These are phyloP conservation scores for Geotrichum restrictum DNA, from an alignment of 1,139 yeast species.

Conservation along the genomic window DNA sequence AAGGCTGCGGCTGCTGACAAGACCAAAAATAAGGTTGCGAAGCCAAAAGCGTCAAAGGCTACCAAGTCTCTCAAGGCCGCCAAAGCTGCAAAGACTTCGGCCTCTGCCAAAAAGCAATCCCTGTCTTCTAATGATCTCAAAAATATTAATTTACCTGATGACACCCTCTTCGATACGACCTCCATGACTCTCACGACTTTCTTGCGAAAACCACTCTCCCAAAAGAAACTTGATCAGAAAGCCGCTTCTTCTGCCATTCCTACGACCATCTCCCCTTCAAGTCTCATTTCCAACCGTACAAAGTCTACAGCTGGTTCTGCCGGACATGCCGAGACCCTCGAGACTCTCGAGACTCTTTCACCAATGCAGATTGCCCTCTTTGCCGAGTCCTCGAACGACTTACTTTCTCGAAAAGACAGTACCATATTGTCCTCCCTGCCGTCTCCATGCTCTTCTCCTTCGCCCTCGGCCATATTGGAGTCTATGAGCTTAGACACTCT, in stretches of 20 bases:
- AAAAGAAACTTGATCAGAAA: not conserved
- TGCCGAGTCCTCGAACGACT: constrained; percentile 11
- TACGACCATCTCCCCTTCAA: constrained; percentile 28
- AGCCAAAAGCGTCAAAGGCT: constrained; percentile 17
- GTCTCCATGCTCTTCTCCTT: constrained; percentile 17
- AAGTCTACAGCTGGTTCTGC: constrained; percentile 23
- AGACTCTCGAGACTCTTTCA: not conserved
- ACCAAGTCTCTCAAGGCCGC: constrained; percentile 21
- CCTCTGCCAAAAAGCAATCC: constrained; percentile 8
- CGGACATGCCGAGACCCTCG: not conserved
- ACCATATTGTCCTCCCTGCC: constrained; percentile 19
- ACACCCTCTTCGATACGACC: constrained; percentile 5
- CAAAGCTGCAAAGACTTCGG: constrained; percentile 15
- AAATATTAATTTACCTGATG: constrained; percentile 4
- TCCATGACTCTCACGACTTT: constrained; percentile 11
- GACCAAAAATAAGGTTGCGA: not conserved
- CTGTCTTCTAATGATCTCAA: constrained; percentile 4
- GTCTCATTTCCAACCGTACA: constrained; percentile 25
- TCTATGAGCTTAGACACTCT: not conserved
- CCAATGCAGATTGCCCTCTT: constrained; percentile 6
- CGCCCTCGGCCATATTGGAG: constrained; percentile 5
- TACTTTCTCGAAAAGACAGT: not conserved
- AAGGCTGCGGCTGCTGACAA: not conserved
- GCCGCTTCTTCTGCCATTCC: constrained; percentile 16
- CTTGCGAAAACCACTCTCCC: not conserved